Evolutionary conservation across 2,329 filamentous ascomycete genomes (phyloP), one percentile per base, ranked within the genome.

Genomic region (Xylaria multiplex): DNA sequence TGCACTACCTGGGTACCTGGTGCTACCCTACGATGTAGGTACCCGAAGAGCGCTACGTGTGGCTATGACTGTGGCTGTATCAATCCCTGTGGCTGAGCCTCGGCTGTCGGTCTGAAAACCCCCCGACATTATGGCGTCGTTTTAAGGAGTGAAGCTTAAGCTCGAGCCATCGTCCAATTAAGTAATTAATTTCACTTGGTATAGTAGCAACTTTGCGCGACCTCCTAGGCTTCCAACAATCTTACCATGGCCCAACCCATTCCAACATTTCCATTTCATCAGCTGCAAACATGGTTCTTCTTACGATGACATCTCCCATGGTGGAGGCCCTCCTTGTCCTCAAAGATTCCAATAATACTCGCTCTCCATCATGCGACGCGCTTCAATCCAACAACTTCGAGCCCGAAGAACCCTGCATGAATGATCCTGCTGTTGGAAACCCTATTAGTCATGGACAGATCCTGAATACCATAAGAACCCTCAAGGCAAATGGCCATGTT

Each of bases 401-500:
- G n/a, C 64, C 69, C 27, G 66, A 73, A 22, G 85, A 88, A 43
- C 85, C 88, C 9, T 79, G 79, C 0, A 79, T 91, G 16, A 75
- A 77, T 1, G 76, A 83, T 0, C 82, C 86, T 1, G 75, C 79
- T 27, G 73, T 88, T 40, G 91, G 90, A 56, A 87, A 88, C 2
- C 90, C 92, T 32, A 90, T 95, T 71, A 88, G 90, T 2, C 92
- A 95, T 75, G 79, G 81, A 59, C 90, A 94, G 73, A 80, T 94
- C 19, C 78, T 94, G 58, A 79, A 85, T 46, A 78, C 93, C 0
- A 89, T 89, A 76, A 85, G 80, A 68, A 75, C 78, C 1, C 78
- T 91, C 6, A 83, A 81, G 69, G 68, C 70, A 0, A 70, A 77
- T 5, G 73, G 71, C 8, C 59, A 77, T 32, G 67, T 73, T 4